These are phyloP conservation scores for Suillus weaverae DNA, from an alignment of 768 basidiomycete genomes.

Conservation along the genomic window DNA sequence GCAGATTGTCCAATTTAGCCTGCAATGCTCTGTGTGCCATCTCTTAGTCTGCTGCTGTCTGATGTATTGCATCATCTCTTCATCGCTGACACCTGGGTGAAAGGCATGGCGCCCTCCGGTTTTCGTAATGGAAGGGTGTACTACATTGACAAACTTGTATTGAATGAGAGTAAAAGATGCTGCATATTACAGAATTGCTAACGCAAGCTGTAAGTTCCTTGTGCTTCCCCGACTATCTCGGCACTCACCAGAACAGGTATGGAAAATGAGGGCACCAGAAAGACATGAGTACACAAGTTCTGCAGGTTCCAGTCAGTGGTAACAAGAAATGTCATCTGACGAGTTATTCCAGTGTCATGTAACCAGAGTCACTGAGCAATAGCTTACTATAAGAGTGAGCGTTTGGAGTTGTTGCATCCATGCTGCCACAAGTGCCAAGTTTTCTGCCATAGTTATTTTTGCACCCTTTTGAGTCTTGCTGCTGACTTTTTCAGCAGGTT, in stretches of 20 bases:
- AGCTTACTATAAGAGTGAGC: constrained; percentile 27
- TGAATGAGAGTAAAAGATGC: constrained; percentile 30
- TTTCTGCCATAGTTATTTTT: neutral
- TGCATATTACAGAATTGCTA: constrained; percentile 27
- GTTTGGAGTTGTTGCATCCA: constrained; percentile 30
- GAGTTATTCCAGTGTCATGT: neutral
- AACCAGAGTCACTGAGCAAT: neutral
- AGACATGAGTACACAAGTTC: constrained; percentile 30
- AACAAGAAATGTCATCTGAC: constrained; percentile 29
- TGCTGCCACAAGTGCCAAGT: constrained; percentile 20
- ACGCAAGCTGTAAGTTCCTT: neutral
- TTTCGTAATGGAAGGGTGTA: too few species aligned
- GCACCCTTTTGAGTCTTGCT: neutral
- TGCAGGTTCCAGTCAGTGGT: constrained; percentile 27
- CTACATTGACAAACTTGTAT: constrained; percentile 25
- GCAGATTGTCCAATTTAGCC: too few species aligned
- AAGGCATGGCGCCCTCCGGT: too few species aligned
- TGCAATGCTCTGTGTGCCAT: too few species aligned
- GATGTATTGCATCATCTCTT: too few species aligned
- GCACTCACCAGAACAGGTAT: constrained; percentile 28
- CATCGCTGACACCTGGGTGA: too few species aligned
- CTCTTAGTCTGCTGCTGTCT: too few species aligned
- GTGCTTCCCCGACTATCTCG: neutral
- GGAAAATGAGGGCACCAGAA: constrained; percentile 31
- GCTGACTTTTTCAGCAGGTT: neutral